phyloP scores from a whole-genome alignment of 2,329 filamentous ascomycete species.

The Nemania sp. region DNA sequence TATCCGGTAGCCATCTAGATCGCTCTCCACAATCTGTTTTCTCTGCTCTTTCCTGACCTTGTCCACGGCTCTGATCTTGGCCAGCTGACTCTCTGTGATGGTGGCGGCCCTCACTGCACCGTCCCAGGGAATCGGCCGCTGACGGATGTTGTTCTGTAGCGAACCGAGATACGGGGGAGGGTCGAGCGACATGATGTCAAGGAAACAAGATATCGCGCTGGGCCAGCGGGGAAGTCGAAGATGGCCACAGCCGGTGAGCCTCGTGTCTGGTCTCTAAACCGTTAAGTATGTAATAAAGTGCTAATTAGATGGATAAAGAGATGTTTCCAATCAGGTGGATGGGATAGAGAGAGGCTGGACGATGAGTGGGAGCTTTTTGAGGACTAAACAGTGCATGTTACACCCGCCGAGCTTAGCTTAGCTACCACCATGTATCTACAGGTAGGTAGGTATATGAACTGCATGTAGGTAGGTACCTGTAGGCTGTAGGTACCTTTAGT shows the following conservation, averaged over 20 bases:
- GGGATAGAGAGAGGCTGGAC: constrained; percentile 7
- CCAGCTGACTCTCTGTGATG: constrained; percentile 90
- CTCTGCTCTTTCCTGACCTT: constrained; percentile 93
- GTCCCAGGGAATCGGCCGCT: constrained; percentile 96
- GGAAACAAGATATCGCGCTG: neutral
- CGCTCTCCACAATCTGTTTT: constrained; percentile 77
- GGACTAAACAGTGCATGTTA: too few species aligned
- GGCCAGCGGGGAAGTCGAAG: neutral
- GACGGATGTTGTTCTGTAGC: constrained; percentile 95
- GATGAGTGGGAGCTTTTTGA: neutral
- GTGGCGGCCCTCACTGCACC: constrained; percentile 91
- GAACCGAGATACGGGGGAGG: constrained; percentile 83
- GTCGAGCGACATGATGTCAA: constrained; percentile 77
- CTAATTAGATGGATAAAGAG: constrained; percentile 21
- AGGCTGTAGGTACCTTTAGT: too few species aligned
- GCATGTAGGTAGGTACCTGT: too few species aligned
- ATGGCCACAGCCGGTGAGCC: constrained; percentile 3
- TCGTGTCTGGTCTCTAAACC: neutral
- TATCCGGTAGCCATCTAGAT: constrained; percentile 77
- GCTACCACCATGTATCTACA: too few species aligned
- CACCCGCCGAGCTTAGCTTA: too few species aligned
- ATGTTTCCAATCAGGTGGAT: constrained; percentile 23
- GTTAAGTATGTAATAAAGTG: constrained; percentile 4
- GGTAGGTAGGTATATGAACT: too few species aligned
- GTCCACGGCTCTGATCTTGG: constrained; percentile 94